Evolutionary conservation across 169 alveolate genomes (phyloP).

Genomic region (Perkinsus chesapeaki): DNA sequence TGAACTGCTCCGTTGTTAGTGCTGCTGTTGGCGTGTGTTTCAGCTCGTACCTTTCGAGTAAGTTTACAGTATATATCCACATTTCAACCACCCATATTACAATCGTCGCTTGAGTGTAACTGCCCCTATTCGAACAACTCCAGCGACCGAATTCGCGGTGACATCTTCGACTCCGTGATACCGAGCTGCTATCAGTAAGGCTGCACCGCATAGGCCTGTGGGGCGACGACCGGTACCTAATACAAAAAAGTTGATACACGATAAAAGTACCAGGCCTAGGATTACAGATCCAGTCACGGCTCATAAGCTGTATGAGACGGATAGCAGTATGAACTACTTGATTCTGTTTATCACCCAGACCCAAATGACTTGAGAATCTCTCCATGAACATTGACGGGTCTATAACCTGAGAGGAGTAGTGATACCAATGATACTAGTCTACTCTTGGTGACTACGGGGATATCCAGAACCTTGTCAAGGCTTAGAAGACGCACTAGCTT

Average conservation of each 20-base stretch:
- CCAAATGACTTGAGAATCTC: constrained; percentile 87
- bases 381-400: constrained; percentile 93
- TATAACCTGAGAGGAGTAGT: constrained; percentile 53
- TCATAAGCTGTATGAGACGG: constrained; percentile 91
- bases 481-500: constrained; percentile 74
- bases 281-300: constrained; percentile 89
- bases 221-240: constrained; percentile 94
- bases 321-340: constrained; percentile 88
- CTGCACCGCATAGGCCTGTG: constrained; percentile 98
- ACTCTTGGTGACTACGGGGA: background rate
- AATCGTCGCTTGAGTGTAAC: background rate
- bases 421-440: background rate
- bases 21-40: constrained; percentile 31
- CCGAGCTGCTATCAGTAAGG: constrained; percentile 93
- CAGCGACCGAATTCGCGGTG: constrained; percentile 28
- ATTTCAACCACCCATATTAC: constrained; percentile 14
- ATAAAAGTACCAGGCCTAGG: background rate
- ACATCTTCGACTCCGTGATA: constrained; percentile 78
- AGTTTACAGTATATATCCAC: constrained; percentile 21
- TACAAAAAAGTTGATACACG: background rate
- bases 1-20: constrained; percentile 26
- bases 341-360: constrained; percentile 80
- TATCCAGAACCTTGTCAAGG: constrained; percentile 2
- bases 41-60: constrained; percentile 27
- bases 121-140: background rate